Evolutionary conservation across 345 rosid genomes (phyloP).

Genomic region (Corymbia maculata): DNA sequence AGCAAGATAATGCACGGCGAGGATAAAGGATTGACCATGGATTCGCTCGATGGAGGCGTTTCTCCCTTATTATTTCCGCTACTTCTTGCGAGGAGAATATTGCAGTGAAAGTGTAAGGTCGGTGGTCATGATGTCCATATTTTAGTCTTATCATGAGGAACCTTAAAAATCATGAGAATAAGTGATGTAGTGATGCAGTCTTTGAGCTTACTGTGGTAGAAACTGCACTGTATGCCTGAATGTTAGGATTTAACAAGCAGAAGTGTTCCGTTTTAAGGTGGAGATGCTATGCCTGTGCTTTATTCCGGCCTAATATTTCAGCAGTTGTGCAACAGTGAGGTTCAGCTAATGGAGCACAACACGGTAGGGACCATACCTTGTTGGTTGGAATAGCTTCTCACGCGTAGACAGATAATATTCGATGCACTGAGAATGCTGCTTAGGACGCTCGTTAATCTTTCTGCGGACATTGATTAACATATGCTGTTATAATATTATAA

Average conservation of each 20-base stretch:
- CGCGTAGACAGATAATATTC: not conserved
- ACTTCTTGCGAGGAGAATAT: not conserved
- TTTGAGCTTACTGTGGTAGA: not conserved
- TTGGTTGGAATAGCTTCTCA: not conserved
- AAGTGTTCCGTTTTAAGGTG: not conserved
- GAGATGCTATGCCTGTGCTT: not conserved
- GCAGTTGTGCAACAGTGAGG: not conserved
- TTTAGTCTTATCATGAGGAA: not conserved
- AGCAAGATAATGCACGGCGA: not conserved
- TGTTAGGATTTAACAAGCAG: not conserved
- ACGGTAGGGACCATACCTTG: not conserved
- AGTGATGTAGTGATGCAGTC: not conserved
- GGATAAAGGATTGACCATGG: not conserved
- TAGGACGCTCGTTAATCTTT: not conserved
- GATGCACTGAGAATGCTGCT: not conserved
- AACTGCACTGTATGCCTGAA: not conserved
- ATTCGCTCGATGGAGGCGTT: not conserved
- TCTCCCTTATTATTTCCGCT: not conserved
- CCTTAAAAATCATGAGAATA: not conserved
- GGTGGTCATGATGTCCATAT: not conserved
- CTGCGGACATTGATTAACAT: rapidly evolving
- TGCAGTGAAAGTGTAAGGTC: not conserved
- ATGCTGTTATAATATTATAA: not conserved
- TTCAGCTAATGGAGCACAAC: not conserved
- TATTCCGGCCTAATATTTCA: not conserved